Evolutionary conservation across 768 basidiomycete genomes (phyloP).

Genomic region (Suillus ampliporus): DNA sequence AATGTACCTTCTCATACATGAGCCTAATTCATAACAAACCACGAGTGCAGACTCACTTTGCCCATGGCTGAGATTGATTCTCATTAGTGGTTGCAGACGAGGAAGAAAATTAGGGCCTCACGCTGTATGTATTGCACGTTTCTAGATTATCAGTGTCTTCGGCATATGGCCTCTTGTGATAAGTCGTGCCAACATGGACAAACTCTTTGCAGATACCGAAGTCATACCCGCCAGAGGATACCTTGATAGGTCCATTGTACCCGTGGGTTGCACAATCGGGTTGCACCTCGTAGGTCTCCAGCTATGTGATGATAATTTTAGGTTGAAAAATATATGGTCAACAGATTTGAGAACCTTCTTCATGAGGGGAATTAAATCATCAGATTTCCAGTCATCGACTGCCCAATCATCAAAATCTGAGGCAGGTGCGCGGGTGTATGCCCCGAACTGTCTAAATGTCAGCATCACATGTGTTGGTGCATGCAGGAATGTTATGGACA

Average conservation of each 20-base stretch:
- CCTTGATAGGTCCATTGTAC: constrained; percentile 27
- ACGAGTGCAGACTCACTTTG: constrained; percentile 46
- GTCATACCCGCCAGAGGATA: constrained; percentile 33
- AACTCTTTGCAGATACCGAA: constrained; percentile 52
- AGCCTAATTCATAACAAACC: not conserved
- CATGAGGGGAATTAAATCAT: constrained; percentile 30
- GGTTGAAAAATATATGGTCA: not conserved
- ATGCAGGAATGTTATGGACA: constrained; percentile 41
- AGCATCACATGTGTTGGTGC: constrained; percentile 2
- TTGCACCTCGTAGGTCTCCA: constrained; percentile 28
- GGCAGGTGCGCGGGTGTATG: constrained; percentile 62
- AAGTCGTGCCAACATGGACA: constrained; percentile 49
- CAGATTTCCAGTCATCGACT: constrained; percentile 33
- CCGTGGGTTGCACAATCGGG: constrained; percentile 24
- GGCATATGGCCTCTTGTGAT: constrained; percentile 51
- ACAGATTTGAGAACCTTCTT: constrained; percentile 22
- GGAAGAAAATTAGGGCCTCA: constrained; percentile 31
- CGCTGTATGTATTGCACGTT: constrained; percentile 53
- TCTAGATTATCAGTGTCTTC: constrained; percentile 54
- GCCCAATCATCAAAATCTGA: constrained; percentile 57
- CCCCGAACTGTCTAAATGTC: constrained; percentile 36
- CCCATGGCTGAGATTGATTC: constrained; percentile 49
- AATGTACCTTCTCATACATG: constrained; percentile 51
- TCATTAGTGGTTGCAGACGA: not conserved
- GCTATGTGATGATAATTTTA: constrained; percentile 11